phyloP scores from a whole-genome alignment of 2,329 filamentous ascomycete species.

The Aspergillus pseudoglaucus region DNA sequence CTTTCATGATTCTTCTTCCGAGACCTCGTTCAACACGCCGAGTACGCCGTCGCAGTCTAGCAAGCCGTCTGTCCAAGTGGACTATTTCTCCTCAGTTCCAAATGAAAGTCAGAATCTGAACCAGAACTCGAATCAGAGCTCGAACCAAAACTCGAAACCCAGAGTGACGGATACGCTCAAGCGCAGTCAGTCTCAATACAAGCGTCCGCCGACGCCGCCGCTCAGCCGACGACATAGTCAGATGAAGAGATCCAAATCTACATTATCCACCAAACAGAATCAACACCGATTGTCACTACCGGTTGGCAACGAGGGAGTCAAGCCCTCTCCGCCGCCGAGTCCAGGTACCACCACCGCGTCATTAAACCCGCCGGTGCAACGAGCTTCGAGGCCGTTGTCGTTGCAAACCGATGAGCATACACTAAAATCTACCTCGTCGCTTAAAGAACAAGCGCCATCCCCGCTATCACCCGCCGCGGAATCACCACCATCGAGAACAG shows the following conservation, averaged over 20 bases:
- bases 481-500: slow-evolving; percentile 6
- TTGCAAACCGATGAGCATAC: slow-evolving; percentile 10
- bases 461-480: neutral
- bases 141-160: neutral
- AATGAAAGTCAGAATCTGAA: slow-evolving; percentile 7
- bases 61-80: slow-evolving; percentile 46
- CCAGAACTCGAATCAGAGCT: no score
- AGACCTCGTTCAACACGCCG: slow-evolving; percentile 11
- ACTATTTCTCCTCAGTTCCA: slow-evolving; percentile 27
- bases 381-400: slow-evolving; percentile 2
- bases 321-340: slow-evolving; percentile 22
- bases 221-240: slow-evolving; percentile 44
- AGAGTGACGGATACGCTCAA: slow-evolving; percentile 17
- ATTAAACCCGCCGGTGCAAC: slow-evolving; percentile 13
- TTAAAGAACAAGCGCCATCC: neutral
- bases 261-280: slow-evolving; percentile 24
- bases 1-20: slow-evolving; percentile 18
- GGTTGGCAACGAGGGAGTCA: slow-evolving; percentile 42
- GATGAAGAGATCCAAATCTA: slow-evolving; percentile 31
- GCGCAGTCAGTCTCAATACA: slow-evolving; percentile 30
- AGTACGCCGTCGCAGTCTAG: slow-evolving; percentile 11
- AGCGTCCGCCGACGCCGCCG: slow-evolving; percentile 44
- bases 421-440: slow-evolving; percentile 2
- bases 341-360: slow-evolving; percentile 24
- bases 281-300: slow-evolving; percentile 29